Percentiles rank a stretch among this genome's conserved stretches.
These are phyloP conservation scores for Podosphaera xanthii DNA, from an alignment of 2,329 filamentous ascomycete genomes.

Conservation along the genomic window DNA sequence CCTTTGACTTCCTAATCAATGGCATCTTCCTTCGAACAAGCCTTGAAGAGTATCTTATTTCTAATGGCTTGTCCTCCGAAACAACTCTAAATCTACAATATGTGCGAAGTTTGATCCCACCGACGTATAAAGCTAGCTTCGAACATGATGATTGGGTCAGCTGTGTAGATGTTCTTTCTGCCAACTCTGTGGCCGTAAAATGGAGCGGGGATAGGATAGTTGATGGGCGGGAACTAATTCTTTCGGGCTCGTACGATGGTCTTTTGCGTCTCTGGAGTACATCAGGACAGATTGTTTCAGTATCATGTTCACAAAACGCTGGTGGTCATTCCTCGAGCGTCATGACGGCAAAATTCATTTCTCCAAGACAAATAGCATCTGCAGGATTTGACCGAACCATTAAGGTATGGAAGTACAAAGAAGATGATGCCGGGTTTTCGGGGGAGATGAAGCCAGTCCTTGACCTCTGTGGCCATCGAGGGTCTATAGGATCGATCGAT, in stretches of 20 bases:
- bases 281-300: conserved; percentile 64
- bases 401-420: conserved; percentile 71
- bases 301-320: conserved; percentile 39
- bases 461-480: conserved; percentile 66
- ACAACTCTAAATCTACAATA: conserved; percentile 77
- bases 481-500: conserved; percentile 49
- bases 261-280: conserved; percentile 74
- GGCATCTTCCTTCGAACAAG: conserved; percentile 76
- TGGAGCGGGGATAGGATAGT: conserved; percentile 29
- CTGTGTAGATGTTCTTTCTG: conserved; percentile 58
- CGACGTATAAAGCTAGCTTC: conserved; percentile 73
- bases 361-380: conserved; percentile 56
- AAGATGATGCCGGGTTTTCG: conserved; percentile 35
- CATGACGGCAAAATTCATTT: conserved; percentile 68
- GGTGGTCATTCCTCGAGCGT: conserved; percentile 57
- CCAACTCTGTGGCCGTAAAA: conserved; percentile 33
- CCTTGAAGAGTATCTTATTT: conserved; percentile 71
- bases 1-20: conserved; percentile 89
- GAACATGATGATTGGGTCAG: conserved; percentile 97
- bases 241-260: conserved; percentile 90
- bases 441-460: conserved; percentile 41
- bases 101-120: conserved; percentile 74
- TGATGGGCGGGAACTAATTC: conserved; percentile 43
- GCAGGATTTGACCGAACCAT: conserved; percentile 68
- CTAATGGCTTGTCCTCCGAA: conserved; percentile 74